phyloP scores from a whole-genome alignment of 805 yeast genomes.

The Yarrowia divulgata region DNA sequence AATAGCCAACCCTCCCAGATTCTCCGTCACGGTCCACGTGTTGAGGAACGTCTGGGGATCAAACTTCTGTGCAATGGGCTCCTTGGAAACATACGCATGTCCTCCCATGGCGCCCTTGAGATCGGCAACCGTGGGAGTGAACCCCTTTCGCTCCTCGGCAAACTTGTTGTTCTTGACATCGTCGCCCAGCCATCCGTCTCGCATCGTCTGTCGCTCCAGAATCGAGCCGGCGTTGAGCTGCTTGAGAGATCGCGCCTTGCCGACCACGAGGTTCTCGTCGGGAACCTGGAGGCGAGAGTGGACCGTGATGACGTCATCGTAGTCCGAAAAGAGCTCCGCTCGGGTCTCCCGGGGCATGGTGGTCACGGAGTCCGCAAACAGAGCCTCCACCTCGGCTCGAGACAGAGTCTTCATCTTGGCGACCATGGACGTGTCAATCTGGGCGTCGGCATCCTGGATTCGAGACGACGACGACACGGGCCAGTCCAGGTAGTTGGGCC shows the following conservation, averaged over 20 bases:
- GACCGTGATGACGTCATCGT: constrained; percentile 24
- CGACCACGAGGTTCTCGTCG: constrained; percentile 21
- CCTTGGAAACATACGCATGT: constrained; percentile 16
- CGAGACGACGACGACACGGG: constrained; percentile 35
- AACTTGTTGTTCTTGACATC: constrained; percentile 32
- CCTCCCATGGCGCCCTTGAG: constrained; percentile 38
- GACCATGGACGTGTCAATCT: constrained; percentile 29
- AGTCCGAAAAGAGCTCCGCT: constrained; percentile 22
- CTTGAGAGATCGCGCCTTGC: constrained; percentile 31
- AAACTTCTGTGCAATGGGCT: constrained; percentile 35
- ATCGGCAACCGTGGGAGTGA: constrained; percentile 35
- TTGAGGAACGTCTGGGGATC: constrained; percentile 33
- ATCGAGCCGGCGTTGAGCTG: constrained; percentile 38
- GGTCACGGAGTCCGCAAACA: constrained; percentile 30
- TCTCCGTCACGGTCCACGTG: constrained; percentile 37
- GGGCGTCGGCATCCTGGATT: constrained; percentile 35
- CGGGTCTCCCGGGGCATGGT: constrained; percentile 35
- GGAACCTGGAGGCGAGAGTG: constrained; percentile 13
- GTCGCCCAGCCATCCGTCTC: constrained; percentile 35
- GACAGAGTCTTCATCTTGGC: constrained; percentile 18
- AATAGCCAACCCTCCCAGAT: not conserved
- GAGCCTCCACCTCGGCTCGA: constrained; percentile 14
- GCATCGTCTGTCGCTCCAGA: constrained; percentile 35
- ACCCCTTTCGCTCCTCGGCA: constrained; percentile 38
- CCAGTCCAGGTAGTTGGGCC: constrained; percentile 38